Evolutionary conservation across 1,284 basidiomycete species (phyloP).

Genomic region (Peniophora sp.): DNA sequence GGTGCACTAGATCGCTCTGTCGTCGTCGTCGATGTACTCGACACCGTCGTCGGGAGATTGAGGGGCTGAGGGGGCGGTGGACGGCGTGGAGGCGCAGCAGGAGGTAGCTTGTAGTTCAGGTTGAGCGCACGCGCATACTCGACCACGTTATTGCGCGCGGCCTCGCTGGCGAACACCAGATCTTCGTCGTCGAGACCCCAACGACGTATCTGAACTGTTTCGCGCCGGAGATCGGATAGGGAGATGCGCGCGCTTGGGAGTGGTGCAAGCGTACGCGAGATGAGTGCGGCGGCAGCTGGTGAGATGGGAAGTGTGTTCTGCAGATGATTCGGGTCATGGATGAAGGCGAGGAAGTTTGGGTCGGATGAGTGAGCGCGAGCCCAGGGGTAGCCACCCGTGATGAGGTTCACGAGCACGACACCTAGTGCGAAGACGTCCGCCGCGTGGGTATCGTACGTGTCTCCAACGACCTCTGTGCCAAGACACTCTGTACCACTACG

Average conservation of each 20-base stretch:
- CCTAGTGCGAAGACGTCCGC: neutral
- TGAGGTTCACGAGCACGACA: neutral
- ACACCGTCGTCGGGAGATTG: neutral
- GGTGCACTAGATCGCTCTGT: neutral
- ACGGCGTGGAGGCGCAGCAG: neutral
- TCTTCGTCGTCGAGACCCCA: neutral
- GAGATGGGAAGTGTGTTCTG: neutral
- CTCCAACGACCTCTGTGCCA: neutral
- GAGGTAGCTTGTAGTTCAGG: constrained; percentile 1
- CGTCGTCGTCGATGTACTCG: neutral
- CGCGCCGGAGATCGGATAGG: neutral
- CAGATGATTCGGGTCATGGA: neutral
- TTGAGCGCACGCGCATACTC: neutral
- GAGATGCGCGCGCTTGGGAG: neutral
- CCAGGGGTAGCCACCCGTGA: neutral
- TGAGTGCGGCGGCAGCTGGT: neutral
- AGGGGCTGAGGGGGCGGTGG: neutral
- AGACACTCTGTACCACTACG: neutral
- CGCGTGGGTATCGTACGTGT: neutral
- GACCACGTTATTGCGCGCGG: neutral
- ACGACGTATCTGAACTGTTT: neutral
- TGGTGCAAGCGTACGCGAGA: neutral
- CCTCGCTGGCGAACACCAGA: neutral
- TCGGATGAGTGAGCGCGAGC: neutral
- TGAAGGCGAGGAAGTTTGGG: neutral